Evolutionary conservation across 345 rosid genomes (phyloP).

Genomic region (Dimocarpus longan): DNA sequence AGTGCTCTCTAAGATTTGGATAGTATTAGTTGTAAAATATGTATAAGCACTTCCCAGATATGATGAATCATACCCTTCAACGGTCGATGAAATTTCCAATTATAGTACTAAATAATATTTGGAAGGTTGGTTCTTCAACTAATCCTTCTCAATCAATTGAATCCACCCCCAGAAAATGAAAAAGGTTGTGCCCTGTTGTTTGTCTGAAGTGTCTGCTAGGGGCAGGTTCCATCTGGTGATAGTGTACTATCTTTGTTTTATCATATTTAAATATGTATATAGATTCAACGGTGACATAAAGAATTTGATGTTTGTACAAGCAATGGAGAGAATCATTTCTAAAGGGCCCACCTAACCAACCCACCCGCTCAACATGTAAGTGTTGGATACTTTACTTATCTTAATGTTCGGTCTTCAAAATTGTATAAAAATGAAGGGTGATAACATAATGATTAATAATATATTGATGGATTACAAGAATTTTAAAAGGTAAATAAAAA

Average conservation of each 20-base stretch:
- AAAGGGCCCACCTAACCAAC: not conserved
- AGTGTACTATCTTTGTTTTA: not conserved
- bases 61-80: not conserved
- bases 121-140: not conserved
- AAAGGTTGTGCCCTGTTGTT: not conserved
- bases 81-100: not conserved
- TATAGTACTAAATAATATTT: not conserved
- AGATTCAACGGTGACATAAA: not conserved
- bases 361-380: no score
- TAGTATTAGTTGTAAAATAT: not conserved
- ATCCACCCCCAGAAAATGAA: not conserved
- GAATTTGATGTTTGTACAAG: not conserved
- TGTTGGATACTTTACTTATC: not conserved
- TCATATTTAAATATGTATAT: not conserved
- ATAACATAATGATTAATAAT: no score
- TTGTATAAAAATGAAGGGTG: not conserved
- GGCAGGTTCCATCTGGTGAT: conserved; percentile 11
- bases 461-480: no score
- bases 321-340: not conserved
- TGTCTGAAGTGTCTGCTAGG: not conserved
- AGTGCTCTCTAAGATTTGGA: not conserved
- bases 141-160: no score
- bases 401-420: no score
- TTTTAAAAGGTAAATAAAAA: no score
- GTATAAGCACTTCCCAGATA: not conserved